Evolutionary conservation across 805 yeast genomes (phyloP).

Genomic region (Yamadazyma sp.): DNA sequence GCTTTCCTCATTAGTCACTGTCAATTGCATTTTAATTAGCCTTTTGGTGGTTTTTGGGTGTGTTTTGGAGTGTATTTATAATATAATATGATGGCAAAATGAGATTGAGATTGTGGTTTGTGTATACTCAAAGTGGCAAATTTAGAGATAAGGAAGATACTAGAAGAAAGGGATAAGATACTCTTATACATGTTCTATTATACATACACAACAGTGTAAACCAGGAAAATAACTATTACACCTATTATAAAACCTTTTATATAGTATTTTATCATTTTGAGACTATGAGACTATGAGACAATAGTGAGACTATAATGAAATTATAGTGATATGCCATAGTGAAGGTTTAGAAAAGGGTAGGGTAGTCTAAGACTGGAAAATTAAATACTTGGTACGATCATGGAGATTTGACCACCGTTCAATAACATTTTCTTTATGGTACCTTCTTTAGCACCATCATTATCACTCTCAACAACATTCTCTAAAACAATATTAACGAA

Average conservation of each 20-base stretch:
- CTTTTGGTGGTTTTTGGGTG: too few relatives aligned
- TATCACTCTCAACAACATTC: slow-evolving; percentile 64
- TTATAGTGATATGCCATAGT: neutral
- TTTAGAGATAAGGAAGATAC: neutral
- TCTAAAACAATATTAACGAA: slow-evolving; percentile 88
- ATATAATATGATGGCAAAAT: neutral
- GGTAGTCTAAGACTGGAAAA: too few relatives aligned
- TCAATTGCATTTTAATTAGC: slow-evolving; percentile 28
- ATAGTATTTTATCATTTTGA: too few relatives aligned
- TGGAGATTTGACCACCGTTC: slow-evolving; percentile 70
- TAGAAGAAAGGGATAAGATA: too few relatives aligned
- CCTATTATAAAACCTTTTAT: too few relatives aligned
- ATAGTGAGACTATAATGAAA: neutral
- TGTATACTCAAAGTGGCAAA: neutral
- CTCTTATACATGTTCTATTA: too few relatives aligned
- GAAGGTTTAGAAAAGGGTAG: neutral
- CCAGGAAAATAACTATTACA: too few relatives aligned
- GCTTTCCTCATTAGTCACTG: slow-evolving; percentile 21
- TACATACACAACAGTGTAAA: too few relatives aligned
- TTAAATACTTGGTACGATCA: slow-evolving; percentile 47
- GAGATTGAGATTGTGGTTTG: neutral
- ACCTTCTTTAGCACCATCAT: slow-evolving; percentile 41
- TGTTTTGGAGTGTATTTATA: neutral
- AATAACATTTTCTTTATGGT: slow-evolving; percentile 58
- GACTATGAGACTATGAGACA: too few relatives aligned